Evolutionary conservation across 2,329 filamentous ascomycete genomes (phyloP), one percentile per base, ranked within the genome.

Genomic region (Dactylellina drechsleri): DNA sequence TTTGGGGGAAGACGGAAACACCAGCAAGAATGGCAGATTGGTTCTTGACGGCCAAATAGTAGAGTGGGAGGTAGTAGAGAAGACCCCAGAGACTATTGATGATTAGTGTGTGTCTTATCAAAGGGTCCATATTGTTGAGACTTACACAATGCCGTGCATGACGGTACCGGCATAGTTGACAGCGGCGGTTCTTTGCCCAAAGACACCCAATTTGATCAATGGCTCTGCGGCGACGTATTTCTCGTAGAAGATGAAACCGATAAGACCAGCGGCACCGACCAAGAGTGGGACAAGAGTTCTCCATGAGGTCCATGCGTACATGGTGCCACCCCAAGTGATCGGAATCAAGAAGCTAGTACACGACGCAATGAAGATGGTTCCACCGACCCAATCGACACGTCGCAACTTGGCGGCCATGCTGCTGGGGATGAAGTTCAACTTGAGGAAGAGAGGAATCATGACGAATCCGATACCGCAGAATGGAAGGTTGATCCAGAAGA

Each of bases 401-500:
- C 81, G 81, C 2, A 87, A 80, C 77, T 88, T 88, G 28, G 82
- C 79, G 0, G 81, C 20, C 59, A 87, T 81, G n/a, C 83, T 82
- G 53, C 82, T 83, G 0, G 85, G 84, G 6, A 84, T 79, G 61
- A 84, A 82, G 64, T 85, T 83, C 52, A 88, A 82, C n/a, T 84
- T 83, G 13, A 89, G 81, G 80, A 87, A 88, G 23, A 88, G 50
- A 0, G 84, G 81, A 15, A 87, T 81, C 77, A 87, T 80, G 43
- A 84, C 77, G 15, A 82, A 80, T 1, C 84, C 85, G n/a, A 87
- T 68, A 1, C 82, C 85, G 31, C 85, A 83, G 78, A 89, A 85
- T 1, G 87, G 87, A 1, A 89, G 81, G 77, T 90, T 90, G 77
- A 89, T 84, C 84, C 86, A 91, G 79, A 90, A 89, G 57, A 90